Conservation (phyloP, 176 grass and related monocot genomes). For the Musa schizocarpa region DNA sequence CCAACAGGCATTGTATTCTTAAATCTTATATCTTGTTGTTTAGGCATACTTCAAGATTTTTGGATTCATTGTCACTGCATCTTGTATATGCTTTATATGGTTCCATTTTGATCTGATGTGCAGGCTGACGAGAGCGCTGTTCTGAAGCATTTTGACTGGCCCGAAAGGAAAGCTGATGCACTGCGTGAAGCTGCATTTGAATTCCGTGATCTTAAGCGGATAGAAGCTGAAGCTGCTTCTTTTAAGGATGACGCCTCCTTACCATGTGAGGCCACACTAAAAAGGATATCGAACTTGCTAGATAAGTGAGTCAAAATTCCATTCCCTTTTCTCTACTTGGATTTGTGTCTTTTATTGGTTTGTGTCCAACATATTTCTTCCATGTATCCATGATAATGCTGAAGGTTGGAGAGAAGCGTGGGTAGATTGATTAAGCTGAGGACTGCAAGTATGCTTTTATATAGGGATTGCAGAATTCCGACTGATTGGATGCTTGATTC, state of each 20-base stretch:
- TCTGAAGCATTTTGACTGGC: slow-evolving; percentile 51
- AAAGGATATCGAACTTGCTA: slow-evolving; percentile 33
- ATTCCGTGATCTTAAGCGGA: slow-evolving; percentile 29
- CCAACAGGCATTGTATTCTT: no score
- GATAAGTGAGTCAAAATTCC: slow-evolving; percentile 30
- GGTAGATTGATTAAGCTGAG: slow-evolving; percentile 56
- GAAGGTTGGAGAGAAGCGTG: slow-evolving; percentile 77
- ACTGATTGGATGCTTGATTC: slow-evolving; percentile 93
- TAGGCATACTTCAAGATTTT: background rate
- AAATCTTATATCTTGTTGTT: background rate
- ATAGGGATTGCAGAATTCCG: slow-evolving; percentile 73
- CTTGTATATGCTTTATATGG: background rate
- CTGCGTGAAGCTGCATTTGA: slow-evolving; percentile 46
- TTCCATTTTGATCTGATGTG: background rate
- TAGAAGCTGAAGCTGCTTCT: slow-evolving; percentile 32
- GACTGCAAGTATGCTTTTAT: slow-evolving; percentile 35
- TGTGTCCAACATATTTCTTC: background rate
- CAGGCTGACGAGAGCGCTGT: slow-evolving; percentile 47
- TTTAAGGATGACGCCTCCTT: slow-evolving; percentile 32
- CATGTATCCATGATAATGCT: background rate
- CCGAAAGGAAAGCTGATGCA: slow-evolving; percentile 46
- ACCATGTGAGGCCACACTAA: slow-evolving; percentile 31
- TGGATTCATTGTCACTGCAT: background rate
- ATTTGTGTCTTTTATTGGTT: background rate
- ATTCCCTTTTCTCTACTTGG: background rate